phyloP scores from a whole-genome alignment of 2,329 filamentous ascomycete species.

The Cordyceps fumosorosea region DNA sequence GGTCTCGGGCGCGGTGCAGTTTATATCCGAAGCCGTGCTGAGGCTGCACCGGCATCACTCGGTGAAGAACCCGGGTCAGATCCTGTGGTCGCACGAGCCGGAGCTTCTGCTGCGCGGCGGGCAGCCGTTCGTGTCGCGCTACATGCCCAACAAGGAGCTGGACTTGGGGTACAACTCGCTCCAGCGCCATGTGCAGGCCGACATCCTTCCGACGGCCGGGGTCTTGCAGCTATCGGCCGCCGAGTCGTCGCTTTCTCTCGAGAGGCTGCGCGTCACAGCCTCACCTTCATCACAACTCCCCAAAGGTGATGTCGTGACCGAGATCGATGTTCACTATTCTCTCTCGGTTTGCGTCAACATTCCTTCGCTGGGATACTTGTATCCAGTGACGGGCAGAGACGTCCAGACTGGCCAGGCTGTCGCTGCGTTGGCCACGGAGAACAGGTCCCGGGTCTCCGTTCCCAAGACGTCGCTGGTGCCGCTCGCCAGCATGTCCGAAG shows the following conservation, averaged over 20 bases:
- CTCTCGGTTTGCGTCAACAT: background rate
- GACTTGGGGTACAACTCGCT: constrained; percentile 12
- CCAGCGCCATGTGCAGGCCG: background rate
- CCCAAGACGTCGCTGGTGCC: background rate
- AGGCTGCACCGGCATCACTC: background rate
- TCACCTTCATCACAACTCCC: background rate
- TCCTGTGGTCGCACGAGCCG: background rate
- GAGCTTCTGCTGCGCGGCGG: background rate
- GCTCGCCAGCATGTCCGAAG: background rate
- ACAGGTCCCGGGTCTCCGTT: background rate
- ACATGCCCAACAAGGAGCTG: background rate
- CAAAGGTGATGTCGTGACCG: background rate
- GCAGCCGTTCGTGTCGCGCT: background rate
- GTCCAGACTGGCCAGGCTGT: background rate
- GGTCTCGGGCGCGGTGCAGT: background rate
- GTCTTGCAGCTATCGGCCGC: background rate
- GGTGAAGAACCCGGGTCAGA: background rate
- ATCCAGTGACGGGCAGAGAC: background rate
- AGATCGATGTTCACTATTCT: background rate
- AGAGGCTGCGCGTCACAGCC: background rate
- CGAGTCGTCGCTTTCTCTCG: background rate
- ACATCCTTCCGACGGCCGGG: background rate
- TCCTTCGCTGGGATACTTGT: background rate
- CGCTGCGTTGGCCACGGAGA: background rate
- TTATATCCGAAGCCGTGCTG: background rate